Base-by-base conservation (phyloP, 108 stramenopile species). In the Cyclotella baltica region DNA sequence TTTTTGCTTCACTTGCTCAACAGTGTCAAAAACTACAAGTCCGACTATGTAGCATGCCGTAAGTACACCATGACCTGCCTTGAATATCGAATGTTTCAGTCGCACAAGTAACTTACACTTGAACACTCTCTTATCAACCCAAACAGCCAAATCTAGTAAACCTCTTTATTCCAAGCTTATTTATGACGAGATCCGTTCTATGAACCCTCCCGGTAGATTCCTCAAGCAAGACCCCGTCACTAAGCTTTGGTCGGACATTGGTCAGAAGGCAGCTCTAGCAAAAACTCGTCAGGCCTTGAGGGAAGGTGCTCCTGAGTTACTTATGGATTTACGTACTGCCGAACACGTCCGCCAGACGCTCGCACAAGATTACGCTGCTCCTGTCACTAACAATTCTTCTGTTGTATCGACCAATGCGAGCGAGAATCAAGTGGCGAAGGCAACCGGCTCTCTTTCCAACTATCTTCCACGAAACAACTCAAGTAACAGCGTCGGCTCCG, bases 231-330 rank as follows among this genome's bases (percentile, higher is more conserved):
- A 91, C 85, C 59, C 68, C 23, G 50, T 75, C 18, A 86, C 92
- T 6, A 91, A 91, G 52, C 53, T 94, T 18, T 96, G 91, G 92
- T 77, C 81, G 67, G 95, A 96, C 53, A 91, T 96, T 52, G 95
- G 92, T 15, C 92, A 96, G 50, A 93, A 96, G 87, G 88, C 91
- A 63, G 90, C 90, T 4, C 52, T 92, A 20, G 90, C 92, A 56
- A 96, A 96, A 73, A 96, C 93, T 3, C 61, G 91, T 50, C 95
- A 96, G 81, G 91, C 92, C 6, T 70, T 96, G 51, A 56, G 92
- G 76, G 95, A 96, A 72, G 95, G 95, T 46, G 92, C 91, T 36
- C 90, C 88, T 15, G 89, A 91, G 11, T 69, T 95, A 46, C 50
- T 85, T 76, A 89, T 89, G 57, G 88, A 88, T 37, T 23, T 85